These are phyloP conservation scores for Paraleonurus japonicus DNA, from an alignment of 257 asterid genomes.

Conservation along the genomic window DNA sequence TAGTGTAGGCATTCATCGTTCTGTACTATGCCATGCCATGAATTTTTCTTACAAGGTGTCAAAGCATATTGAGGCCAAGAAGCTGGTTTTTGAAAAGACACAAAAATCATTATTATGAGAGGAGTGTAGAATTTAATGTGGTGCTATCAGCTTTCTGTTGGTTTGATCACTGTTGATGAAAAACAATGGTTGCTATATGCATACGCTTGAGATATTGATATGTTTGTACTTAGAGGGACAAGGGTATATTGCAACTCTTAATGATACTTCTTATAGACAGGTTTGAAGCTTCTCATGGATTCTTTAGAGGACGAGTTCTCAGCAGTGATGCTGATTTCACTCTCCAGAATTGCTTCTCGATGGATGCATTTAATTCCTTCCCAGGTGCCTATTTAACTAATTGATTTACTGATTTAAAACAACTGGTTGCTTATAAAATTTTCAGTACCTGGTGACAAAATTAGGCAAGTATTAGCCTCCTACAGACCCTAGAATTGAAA, in stretches of 20 bases:
- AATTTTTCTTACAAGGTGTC: not conserved
- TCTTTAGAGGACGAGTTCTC: slow-evolving; percentile 67
- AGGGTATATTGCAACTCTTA: slow-evolving; percentile 25
- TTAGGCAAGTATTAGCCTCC: not conserved
- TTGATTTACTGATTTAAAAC: not conserved
- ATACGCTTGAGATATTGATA: slow-evolving; percentile 22
- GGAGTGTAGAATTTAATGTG: not conserved
- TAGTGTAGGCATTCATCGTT: not conserved
- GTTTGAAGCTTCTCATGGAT: slow-evolving; percentile 64
- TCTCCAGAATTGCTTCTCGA: slow-evolving; percentile 73
- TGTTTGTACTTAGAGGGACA: slow-evolving; percentile 14
- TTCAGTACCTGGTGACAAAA: not conserved
- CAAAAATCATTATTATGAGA: not conserved
- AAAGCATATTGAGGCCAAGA: slow-evolving; percentile 13
- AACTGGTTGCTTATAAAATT: not conserved
- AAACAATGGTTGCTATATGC: slow-evolving; percentile 13
- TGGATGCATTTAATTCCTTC: slow-evolving; percentile 64
- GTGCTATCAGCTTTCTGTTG: not conserved
- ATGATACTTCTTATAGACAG: slow-evolving; percentile 54
- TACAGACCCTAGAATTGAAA: not conserved
- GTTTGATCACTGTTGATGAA: slow-evolving; percentile 11
- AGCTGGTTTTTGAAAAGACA: slow-evolving; percentile 7
- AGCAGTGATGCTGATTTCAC: slow-evolving; percentile 69
- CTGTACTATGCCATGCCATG: slow-evolving; percentile 6
- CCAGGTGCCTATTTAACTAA: slow-evolving; percentile 53